Percentiles rank a stretch among this genome's conserved stretches.
phyloP scores from a whole-genome alignment of 805 yeast genomes.

The Saturnispora dispora region DNA sequence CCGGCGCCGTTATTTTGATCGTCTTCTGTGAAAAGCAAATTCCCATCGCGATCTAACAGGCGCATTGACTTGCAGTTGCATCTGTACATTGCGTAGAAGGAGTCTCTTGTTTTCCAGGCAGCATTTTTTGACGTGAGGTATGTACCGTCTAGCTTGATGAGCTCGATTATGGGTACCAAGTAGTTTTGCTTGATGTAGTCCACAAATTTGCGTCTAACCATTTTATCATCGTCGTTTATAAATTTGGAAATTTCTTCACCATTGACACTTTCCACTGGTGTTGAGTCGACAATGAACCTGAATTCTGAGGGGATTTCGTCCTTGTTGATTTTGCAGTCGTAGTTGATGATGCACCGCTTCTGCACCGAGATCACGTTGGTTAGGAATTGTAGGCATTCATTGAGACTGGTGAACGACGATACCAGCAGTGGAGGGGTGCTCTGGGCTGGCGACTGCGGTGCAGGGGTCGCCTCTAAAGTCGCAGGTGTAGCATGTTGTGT shows the following conservation, averaged over 20 bases:
- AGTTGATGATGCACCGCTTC: constrained; percentile 2
- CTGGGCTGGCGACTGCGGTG: neutral
- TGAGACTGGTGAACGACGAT: neutral
- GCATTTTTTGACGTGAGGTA: constrained; percentile 3
- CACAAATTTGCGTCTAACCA: neutral
- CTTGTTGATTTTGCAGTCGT: neutral
- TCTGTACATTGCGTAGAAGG: constrained; percentile 6
- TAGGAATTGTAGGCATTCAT: neutral
- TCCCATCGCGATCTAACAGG: constrained; percentile 3
- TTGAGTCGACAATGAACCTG: neutral
- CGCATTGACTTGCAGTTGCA: constrained; percentile 4
- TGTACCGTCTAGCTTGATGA: neutral
- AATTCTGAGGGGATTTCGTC: constrained; percentile 2
- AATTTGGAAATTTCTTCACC: constrained; percentile 7
- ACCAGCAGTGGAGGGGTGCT: neutral
- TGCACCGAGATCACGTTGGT: neutral
- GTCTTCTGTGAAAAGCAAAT: neutral
- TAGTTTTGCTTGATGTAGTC: constrained; percentile 2
- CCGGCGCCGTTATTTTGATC: neutral
- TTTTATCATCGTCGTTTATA: constrained; percentile 3
- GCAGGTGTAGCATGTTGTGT: neutral
- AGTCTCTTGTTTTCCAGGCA: constrained; percentile 9
- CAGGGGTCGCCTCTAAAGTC: neutral
- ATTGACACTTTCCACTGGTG: constrained; percentile 3
- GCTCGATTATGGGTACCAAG: neutral